Evolutionary conservation across 139 green algal species (phyloP).

Genomic region (Astrephomene gubernaculifera): DNA sequence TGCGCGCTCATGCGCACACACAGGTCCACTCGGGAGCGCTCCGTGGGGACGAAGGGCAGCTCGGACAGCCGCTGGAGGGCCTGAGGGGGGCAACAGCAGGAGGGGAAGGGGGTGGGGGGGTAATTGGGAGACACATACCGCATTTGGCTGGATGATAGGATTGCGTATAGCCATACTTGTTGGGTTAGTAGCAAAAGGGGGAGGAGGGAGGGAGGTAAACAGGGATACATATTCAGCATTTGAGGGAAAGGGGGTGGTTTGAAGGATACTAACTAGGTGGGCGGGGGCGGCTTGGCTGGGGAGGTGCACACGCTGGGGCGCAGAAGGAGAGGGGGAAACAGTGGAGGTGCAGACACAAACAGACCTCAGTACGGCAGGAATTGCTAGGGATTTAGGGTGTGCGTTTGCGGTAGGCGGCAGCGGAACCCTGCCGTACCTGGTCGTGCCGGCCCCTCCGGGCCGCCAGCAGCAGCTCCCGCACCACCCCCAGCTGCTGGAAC

Average conservation of each 20-base stretch:
- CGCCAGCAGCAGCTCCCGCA: constrained; percentile 56
- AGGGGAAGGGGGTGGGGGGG: neutral
- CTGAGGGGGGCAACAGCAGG: too few relatives aligned
- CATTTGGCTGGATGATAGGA: neutral
- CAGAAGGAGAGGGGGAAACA: too few relatives aligned
- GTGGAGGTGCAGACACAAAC: too few relatives aligned
- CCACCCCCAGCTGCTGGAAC: constrained; percentile 50
- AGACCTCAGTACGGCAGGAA: too few relatives aligned
- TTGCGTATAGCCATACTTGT: neutral
- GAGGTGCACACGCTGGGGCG: too few relatives aligned
- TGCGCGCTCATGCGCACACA: constrained; percentile 44
- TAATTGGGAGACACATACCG: neutral
- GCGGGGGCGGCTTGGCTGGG: too few relatives aligned
- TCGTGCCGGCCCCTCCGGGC: constrained; percentile 46
- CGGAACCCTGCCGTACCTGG: constrained; percentile 13
- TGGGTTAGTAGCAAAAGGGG: neutral
- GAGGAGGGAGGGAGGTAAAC: too few relatives aligned
- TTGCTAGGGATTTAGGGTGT: too few relatives aligned
- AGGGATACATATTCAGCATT: too few relatives aligned
- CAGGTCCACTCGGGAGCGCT: constrained; percentile 47
- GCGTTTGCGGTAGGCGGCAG: neutral
- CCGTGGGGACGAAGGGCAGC: constrained; percentile 58
- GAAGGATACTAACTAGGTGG: too few relatives aligned
- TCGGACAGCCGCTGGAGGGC: constrained; percentile 52
- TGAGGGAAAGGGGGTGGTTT: too few relatives aligned